These are phyloP conservation scores for Hypericum perforatum DNA, from an alignment of 345 rosid genomes.

Conservation along the genomic window DNA sequence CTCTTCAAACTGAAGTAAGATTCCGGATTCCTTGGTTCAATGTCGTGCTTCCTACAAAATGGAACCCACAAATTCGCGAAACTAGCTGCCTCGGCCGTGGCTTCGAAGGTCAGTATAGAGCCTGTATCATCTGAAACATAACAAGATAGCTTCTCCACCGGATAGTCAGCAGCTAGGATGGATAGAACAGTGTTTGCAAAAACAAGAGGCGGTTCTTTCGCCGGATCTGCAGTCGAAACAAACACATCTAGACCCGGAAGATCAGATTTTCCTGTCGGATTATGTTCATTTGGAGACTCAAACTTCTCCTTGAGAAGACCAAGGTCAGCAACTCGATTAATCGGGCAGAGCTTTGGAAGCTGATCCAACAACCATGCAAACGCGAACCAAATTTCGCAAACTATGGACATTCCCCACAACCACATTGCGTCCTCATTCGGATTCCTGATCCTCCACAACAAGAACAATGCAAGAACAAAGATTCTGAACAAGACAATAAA, in stretches of 20 bases:
- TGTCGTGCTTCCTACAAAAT: constrained; percentile 65
- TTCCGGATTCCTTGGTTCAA: constrained; percentile 83
- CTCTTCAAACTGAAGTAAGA: constrained; percentile 55
- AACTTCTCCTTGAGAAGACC: constrained; percentile 49
- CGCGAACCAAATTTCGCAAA: constrained; percentile 83
- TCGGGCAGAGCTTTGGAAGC: constrained; percentile 67
- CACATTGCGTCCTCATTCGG: constrained; percentile 71
- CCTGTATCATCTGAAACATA: constrained; percentile 85
- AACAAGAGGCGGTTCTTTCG: constrained; percentile 73
- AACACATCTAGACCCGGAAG: constrained; percentile 73
- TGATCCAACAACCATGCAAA: constrained; percentile 86
- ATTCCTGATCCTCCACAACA: constrained; percentile 56
- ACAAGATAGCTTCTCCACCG: constrained; percentile 69
- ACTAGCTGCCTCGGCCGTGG: constrained; percentile 91
- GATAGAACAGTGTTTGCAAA: constrained; percentile 83
- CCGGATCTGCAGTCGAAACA: constrained; percentile 83
- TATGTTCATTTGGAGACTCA: constrained; percentile 38
- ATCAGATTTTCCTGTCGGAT: constrained; percentile 59
- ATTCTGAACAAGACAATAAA: constrained; percentile 41
- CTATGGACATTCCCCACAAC: constrained; percentile 67
- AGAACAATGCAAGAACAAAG: constrained; percentile 45
- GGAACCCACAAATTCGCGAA: constrained; percentile 79
- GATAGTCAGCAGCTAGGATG: constrained; percentile 66
- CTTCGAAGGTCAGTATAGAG: constrained; percentile 74
- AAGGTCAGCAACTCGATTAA: constrained; percentile 48